Conservation (phyloP, 768 basidiomycete species). For the Glaciozyma antarctica region DNA sequence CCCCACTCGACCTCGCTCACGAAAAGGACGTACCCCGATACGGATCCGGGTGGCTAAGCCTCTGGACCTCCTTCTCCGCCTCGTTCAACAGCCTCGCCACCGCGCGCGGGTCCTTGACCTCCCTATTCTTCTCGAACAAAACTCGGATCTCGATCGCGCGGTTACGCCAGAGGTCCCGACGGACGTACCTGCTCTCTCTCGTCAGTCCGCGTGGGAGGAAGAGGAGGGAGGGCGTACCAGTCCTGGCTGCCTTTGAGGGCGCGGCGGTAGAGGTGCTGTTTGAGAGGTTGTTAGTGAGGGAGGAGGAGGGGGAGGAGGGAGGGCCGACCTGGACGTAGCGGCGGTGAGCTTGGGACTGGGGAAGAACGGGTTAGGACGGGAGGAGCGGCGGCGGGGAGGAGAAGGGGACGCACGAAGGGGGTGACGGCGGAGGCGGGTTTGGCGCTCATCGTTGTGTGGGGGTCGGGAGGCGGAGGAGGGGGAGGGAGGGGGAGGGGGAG, state of each 20-base stretch:
- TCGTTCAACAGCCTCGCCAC: slow-evolving; percentile 30
- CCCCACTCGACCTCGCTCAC: background rate
- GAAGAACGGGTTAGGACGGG: slow-evolving; percentile 5
- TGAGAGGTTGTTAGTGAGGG: background rate
- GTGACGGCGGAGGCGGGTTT: slow-evolving; percentile 6
- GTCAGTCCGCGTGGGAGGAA: background rate
- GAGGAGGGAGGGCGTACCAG: slow-evolving; percentile 50
- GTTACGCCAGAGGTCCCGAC: slow-evolving; percentile 74
- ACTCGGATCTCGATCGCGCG: slow-evolving; percentile 79
- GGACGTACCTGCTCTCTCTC: slow-evolving; percentile 41
- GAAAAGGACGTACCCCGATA: slow-evolving; percentile 63
- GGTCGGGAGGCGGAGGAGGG: too few relatives aligned
- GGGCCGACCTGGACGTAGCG: slow-evolving; percentile 30
- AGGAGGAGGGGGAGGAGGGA: background rate
- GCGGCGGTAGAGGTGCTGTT: slow-evolving; percentile 83
- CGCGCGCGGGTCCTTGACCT: slow-evolving; percentile 37
- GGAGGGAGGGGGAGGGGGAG: too few relatives aligned
- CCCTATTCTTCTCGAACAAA: slow-evolving; percentile 89
- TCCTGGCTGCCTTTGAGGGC: slow-evolving; percentile 76
- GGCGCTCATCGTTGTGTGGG: too few relatives aligned
- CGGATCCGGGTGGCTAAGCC: slow-evolving; percentile 70
- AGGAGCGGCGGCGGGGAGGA: accelerated
- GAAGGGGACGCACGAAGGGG: slow-evolving; percentile 15
- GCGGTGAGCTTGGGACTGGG: slow-evolving; percentile 30
- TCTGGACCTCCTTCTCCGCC: slow-evolving; percentile 31